A percentile compares a stretch with the other conserved stretches of the same genome.
Evolutionary conservation across 768 basidiomycete genomes (phyloP).

Genomic region (Auricularia sp.): DNA sequence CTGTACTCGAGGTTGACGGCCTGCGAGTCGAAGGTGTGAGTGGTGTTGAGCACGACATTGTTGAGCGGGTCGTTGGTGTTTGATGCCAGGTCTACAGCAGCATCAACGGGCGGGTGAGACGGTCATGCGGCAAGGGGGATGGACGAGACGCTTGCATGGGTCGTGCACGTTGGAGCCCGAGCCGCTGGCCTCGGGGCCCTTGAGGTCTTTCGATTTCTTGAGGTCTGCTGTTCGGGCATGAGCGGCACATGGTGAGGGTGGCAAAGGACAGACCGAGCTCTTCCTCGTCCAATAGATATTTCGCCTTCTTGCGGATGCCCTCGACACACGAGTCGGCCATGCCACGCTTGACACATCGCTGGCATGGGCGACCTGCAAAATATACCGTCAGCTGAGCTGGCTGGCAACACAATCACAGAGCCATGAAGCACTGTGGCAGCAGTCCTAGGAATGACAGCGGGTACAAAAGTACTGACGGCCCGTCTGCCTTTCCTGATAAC

Average conservation of each 20-base stretch:
- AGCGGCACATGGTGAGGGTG: not conserved
- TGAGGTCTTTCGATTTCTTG: not conserved
- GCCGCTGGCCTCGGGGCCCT: not conserved
- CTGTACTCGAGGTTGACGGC: constrained; percentile 93
- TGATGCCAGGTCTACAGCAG: constrained; percentile 24
- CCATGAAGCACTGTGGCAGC: too few species aligned
- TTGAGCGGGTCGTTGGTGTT: constrained; percentile 53
- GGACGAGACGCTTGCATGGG: not conserved
- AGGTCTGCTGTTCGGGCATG: not conserved
- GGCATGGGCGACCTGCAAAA: constrained; percentile 81
- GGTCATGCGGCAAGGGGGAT: not conserved
- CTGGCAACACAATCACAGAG: not conserved
- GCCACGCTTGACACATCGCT: constrained; percentile 89
- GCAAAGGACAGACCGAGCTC: constrained; percentile 58
- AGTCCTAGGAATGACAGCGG: too few species aligned
- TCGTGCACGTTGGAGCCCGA: too few species aligned
- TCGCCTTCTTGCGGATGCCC: constrained; percentile 95
- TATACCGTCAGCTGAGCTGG: constrained; percentile 14
- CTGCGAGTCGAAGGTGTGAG: constrained; percentile 69
- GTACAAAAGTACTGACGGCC: too few species aligned
- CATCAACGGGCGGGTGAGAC: not conserved
- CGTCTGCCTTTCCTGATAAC: not conserved
- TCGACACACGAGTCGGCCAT: constrained; percentile 84
- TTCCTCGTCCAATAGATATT: constrained; percentile 89
- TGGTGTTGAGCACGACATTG: constrained; percentile 50